These are phyloP conservation scores for Dendrobium nobile DNA, from an alignment of 106 monocot species.

Conservation along the genomic window DNA sequence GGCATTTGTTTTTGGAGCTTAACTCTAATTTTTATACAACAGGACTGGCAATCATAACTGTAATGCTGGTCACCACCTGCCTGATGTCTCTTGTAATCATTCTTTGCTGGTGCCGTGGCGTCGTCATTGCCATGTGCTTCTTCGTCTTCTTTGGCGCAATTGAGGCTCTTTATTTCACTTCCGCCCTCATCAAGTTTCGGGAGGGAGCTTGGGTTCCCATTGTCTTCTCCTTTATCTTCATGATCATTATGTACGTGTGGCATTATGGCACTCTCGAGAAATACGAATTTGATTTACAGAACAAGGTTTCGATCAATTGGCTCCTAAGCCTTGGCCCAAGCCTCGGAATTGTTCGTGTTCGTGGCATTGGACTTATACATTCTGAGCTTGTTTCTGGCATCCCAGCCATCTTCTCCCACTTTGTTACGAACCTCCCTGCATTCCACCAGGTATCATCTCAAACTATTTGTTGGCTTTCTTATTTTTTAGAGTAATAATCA, in stretches of 20 bases:
- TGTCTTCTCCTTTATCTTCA: conserved; percentile 61
- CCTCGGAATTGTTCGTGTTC: conserved; percentile 85
- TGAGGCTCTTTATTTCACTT: conserved; percentile 88
- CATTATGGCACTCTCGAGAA: conserved; percentile 91
- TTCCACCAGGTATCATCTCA: conserved; percentile 68
- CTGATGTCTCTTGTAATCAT: conserved; percentile 92
- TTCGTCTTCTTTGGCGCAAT: conserved; percentile 85
- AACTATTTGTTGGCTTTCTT: background rate
- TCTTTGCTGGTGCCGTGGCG: conserved; percentile 67
- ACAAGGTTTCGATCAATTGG: conserved; percentile 94
- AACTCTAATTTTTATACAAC: conserved; percentile 2
- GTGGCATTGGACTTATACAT: conserved; percentile 87
- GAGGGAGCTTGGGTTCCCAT: conserved; percentile 97
- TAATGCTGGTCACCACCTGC: conserved; percentile 97
- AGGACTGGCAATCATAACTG: conserved; percentile 88
- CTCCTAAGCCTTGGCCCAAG: conserved; percentile 81
- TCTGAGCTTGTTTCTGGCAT: conserved; percentile 91
- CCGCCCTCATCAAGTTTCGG: conserved; percentile 85
- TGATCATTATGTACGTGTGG: conserved; percentile 78
- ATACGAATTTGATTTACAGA: conserved; percentile 90
- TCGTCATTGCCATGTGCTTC: conserved; percentile 61
- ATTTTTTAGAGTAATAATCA: background rate
- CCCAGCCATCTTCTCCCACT: conserved; percentile 96
- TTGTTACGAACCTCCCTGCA: conserved; percentile 93
- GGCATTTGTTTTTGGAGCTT: background rate